Evolutionary conservation across 2,329 filamentous ascomycete species (phyloP).

Genomic region (Aspergillus sp.): DNA sequence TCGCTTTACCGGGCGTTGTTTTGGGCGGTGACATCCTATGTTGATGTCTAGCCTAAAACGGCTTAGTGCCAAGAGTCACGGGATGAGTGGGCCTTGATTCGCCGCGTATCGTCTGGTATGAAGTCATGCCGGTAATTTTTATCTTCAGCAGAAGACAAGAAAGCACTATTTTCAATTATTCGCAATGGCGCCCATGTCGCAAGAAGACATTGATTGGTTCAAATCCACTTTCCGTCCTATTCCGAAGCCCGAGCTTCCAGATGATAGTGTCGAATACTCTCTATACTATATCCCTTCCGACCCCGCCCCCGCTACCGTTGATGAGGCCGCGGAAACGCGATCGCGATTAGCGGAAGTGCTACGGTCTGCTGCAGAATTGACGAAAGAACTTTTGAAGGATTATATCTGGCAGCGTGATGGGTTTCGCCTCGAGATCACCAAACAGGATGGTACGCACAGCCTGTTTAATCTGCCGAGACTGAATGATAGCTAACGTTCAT

Average conservation of each 20-base stretch:
- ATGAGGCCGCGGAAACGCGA: conserved; percentile 47
- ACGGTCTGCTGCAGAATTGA: conserved; percentile 59
- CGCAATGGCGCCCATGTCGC: conserved; percentile 37
- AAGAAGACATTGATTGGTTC: conserved; percentile 59
- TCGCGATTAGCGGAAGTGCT: conserved; percentile 64
- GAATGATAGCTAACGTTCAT: conserved; percentile 2
- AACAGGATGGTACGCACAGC: conserved; percentile 52
- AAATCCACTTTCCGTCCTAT: conserved; percentile 60
- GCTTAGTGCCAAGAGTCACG: conserved; percentile 21
- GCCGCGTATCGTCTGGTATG: conserved; percentile 24
- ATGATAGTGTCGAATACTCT: conserved; percentile 81
- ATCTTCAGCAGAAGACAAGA: conserved; percentile 1
- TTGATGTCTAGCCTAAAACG: conserved; percentile 36
- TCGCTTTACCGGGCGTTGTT: conserved; percentile 21
- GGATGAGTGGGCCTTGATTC: conserved; percentile 16
- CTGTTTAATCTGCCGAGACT: background rate
- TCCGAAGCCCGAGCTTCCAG: conserved; percentile 60
- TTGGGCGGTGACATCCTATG: conserved; percentile 27
- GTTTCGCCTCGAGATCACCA: conserved; percentile 60
- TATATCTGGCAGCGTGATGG: conserved; percentile 94
- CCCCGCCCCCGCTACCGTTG: conserved; percentile 47
- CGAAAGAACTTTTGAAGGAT: conserved; percentile 60
- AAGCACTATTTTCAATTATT: conserved; percentile 1
- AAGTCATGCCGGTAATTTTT: conserved; percentile 24
- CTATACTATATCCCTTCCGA: conserved; percentile 62